Evolutionary conservation across 108 stramenopile species (phyloP), one percentile per base, ranked within the genome.

Genomic region (Bacterosira constricta): DNA sequence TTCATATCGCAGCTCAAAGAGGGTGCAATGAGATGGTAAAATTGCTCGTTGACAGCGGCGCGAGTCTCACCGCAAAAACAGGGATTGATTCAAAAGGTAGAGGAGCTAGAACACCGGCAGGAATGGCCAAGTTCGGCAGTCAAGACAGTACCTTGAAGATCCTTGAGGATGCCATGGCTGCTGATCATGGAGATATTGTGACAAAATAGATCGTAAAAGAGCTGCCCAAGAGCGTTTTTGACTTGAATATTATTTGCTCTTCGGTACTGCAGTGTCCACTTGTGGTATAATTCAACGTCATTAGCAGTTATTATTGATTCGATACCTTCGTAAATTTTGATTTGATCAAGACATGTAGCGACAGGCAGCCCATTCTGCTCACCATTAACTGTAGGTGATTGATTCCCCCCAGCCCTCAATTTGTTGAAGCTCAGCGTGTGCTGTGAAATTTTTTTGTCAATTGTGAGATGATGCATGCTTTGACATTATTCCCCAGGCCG

Each of bases 1-100:
- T 73, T 44, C 72, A 73, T 29, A 34, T 73, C 11, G 72, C 72
- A 37, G 52, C 72, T 12, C 72, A 73, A n/a, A n/a, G 72, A 13
- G 72, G 72, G 1, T 65, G 53, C 9, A 29, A 57, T 21, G 32
- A 35, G 13, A 35, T 73, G 45, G 64, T 73, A 2, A 25, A 25
- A 35, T 29, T 73, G n/a, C 44, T 73, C 18, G 52, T 65, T 20
- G 34, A 60, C 26, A 60, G 56, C 46, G 72, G 72, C 8, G 34
- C 45, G n/a, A 29, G 39, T 2, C 18, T 65, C 3, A 35, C 46
- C 18, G 25, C 21, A 9, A 54, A 46, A 36, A 73, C 72, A 17
- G 37, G 18, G 7, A 32, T 73, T 26, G 64, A 73, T 65, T 54
- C 52, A n/a, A 73, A 46, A 39, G 72, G 72, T 2, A 11, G 72